Percentiles rank a stretch among this genome's conserved stretches.
These are phyloP conservation scores for Brasilioporus rufonigricans DNA, from an alignment of 768 basidiomycete species.

Conservation along the genomic window DNA sequence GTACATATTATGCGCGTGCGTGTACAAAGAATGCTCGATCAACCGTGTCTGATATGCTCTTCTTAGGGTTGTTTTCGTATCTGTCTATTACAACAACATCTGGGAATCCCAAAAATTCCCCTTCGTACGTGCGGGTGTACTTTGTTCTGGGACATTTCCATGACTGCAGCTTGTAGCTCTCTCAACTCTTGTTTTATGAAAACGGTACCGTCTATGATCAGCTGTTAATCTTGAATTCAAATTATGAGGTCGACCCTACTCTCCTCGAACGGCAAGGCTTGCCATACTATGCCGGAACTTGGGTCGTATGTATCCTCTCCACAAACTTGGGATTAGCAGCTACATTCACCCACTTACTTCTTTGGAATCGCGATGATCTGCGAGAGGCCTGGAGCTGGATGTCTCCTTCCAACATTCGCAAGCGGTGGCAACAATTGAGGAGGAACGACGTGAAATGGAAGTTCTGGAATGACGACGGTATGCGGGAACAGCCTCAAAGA, in stretches of 20 bases:
- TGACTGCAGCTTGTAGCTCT: neutral
- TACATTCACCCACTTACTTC: slow-evolving; percentile 47
- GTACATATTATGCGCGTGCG: slow-evolving; percentile 50
- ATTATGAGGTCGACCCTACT: slow-evolving; percentile 38
- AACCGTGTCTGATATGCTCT: neutral
- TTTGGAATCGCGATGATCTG: slow-evolving; percentile 56
- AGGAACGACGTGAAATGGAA: slow-evolving; percentile 38
- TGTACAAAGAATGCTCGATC: neutral
- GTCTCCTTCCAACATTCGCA: slow-evolving; percentile 30
- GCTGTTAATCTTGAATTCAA: neutral
- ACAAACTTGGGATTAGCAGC: slow-evolving; percentile 38
- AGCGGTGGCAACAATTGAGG: slow-evolving; percentile 19
- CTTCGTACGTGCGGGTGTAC: slow-evolving; percentile 34
- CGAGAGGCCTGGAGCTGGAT: slow-evolving; percentile 47
- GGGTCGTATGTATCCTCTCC: slow-evolving; percentile 20
- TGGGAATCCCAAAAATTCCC: slow-evolving; percentile 63
- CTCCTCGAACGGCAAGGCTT: slow-evolving; percentile 44
- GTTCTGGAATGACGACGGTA: slow-evolving; percentile 31
- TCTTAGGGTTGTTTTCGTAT: slow-evolving; percentile 32
- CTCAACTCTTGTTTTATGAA: slow-evolving; percentile 1
- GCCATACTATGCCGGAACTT: slow-evolving; percentile 30
- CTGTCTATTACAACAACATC: slow-evolving; percentile 45
- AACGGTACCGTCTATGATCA: neutral
- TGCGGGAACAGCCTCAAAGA: slow-evolving; percentile 29
- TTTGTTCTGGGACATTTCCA: neutral